phyloP scores from a whole-genome alignment of 768 basidiomycete genomes.

The Pholiota molesta region DNA sequence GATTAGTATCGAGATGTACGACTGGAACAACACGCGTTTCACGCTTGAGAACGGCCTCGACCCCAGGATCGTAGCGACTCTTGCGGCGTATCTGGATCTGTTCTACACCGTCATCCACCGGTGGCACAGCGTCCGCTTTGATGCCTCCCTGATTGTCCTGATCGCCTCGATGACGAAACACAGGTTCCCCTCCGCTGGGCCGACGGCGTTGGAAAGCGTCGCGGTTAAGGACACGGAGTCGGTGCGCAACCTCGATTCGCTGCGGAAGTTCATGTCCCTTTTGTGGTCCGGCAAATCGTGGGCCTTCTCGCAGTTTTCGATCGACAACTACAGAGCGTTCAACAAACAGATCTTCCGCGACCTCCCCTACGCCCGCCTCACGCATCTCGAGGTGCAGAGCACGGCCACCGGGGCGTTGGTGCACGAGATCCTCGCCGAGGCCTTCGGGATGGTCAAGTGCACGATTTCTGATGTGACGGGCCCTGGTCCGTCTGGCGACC shows the following conservation, averaged over 20 bases:
- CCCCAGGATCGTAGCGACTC: neutral
- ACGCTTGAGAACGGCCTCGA: neutral
- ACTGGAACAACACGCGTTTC: conserved; percentile 1
- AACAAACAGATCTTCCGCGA: conserved; percentile 7
- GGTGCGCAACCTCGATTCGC: neutral
- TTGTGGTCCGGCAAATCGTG: conserved; percentile 1
- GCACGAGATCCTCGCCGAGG: conserved; percentile 5
- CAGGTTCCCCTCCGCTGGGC: neutral
- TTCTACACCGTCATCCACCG: conserved; percentile 2
- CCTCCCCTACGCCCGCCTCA: conserved; percentile 7
- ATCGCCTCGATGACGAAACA: neutral
- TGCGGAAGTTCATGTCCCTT: neutral
- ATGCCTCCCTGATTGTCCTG: neutral
- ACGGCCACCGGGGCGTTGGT: conserved; percentile 1
- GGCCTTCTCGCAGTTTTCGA: neutral
- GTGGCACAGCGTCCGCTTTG: conserved; percentile 1
- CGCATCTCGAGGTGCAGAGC: conserved; percentile 5
- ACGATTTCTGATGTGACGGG: conserved; percentile 3
- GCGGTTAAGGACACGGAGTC: neutral
- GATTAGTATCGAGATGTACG: neutral
- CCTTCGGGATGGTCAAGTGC: conserved; percentile 5
- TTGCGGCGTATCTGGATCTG: conserved; percentile 4
- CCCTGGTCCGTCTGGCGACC: neutral
- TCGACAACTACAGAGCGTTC: conserved; percentile 1
- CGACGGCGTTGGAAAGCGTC: neutral